Base-by-base conservation (phyloP, 495 filamentous ascomycete species). In the Bathelium albidoporum region DNA sequence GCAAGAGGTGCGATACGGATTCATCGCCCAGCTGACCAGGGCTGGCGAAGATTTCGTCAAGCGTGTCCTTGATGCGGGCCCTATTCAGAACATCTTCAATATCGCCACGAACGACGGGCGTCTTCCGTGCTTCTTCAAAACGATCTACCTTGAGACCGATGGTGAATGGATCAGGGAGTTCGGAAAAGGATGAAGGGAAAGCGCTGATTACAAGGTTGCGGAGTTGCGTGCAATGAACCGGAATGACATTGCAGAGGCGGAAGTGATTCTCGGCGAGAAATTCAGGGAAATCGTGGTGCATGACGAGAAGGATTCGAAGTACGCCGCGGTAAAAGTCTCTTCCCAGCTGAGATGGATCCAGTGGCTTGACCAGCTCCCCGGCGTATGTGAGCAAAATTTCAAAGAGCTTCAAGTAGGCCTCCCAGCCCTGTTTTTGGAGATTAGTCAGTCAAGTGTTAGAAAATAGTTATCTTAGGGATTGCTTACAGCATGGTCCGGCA, bases 271-370 rank as follows among this genome's bases (percentile, higher is more conserved):
- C 89, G 31, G 87, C 87, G 45, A 97, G 79, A 73, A 96, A 97
- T 62, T 95, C 91, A 0, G 91, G 89, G 74, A 89, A 97, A 72
- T 99, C 94, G 66, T 97, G 94, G 62, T 95, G 88, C 58, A 99
- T 78, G 39, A 97, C 82, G 22, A 94, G 76, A 64, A 97, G 74
- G 62, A 95, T 82, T 67, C 94, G 88, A 29, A 96, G 79, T 9
- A 88, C 83, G 1, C 87, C 90, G 67, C 89, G 86, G 73, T 97
- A 97, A 53, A 94, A 81, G 58, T 90, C 87, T 74, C 89, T 93
- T 32, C 85, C 83, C 36, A 89, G 78, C 36, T 83, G 78, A 1
- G 86, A 75, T n/a, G 91, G 80, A 43, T 82, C 83, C 22, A 83
- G 74, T 1, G 86, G 81, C 76, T 95, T 94, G 61, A 97, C 77